Percentiles rank a stretch among this genome's conserved stretches.
These are phyloP conservation scores for Westerdykella aurantiaca DNA, from an alignment of 2,329 filamentous ascomycete species.

Conservation along the genomic window DNA sequence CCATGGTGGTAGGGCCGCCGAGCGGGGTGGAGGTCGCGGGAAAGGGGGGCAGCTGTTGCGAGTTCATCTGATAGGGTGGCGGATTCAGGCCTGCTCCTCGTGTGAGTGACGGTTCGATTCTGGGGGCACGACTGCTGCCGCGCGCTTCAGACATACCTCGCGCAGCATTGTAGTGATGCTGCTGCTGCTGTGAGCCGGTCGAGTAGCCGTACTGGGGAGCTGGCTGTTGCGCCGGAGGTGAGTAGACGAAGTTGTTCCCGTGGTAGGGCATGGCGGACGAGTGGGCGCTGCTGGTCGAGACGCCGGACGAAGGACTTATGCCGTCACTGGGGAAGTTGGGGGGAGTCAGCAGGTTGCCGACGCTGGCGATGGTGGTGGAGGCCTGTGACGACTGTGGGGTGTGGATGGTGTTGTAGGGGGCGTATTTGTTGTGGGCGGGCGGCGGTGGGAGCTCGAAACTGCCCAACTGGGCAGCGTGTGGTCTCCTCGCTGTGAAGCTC, in stretches of 20 bases:
- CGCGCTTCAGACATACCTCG: slow-evolving; percentile 51
- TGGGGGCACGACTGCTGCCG: slow-evolving; percentile 49
- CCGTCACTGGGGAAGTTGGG: slow-evolving; percentile 56
- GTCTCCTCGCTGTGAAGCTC: slow-evolving; percentile 65
- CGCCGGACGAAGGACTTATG: slow-evolving; percentile 57
- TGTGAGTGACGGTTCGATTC: slow-evolving; percentile 54
- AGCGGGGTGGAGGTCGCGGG: slow-evolving; percentile 52
- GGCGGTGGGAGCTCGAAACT: slow-evolving; percentile 61
- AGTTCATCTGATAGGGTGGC: slow-evolving; percentile 61
- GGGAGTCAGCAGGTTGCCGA: slow-evolving; percentile 58
- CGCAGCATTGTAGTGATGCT: slow-evolving; percentile 11
- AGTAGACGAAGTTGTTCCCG: slow-evolving; percentile 55
- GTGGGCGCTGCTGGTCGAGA: slow-evolving; percentile 54
- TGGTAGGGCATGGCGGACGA: slow-evolving; percentile 56
- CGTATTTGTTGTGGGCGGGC: slow-evolving; percentile 54
- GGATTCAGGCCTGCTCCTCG: slow-evolving; percentile 58
- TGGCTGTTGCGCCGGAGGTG: slow-evolving; percentile 49
- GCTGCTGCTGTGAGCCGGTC: slow-evolving; percentile 21
- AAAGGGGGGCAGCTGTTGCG: slow-evolving; percentile 53
- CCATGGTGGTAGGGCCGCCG: slow-evolving; percentile 47
- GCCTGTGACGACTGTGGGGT: slow-evolving; percentile 44
- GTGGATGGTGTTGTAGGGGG: slow-evolving; percentile 36
- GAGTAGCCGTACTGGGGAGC: slow-evolving; percentile 52
- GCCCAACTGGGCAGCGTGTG: slow-evolving; percentile 63
- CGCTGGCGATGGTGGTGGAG: slow-evolving; percentile 45